Evolutionary conservation across 1,139 yeast species (phyloP).

Genomic region (Yamadazyma mexicana): DNA sequence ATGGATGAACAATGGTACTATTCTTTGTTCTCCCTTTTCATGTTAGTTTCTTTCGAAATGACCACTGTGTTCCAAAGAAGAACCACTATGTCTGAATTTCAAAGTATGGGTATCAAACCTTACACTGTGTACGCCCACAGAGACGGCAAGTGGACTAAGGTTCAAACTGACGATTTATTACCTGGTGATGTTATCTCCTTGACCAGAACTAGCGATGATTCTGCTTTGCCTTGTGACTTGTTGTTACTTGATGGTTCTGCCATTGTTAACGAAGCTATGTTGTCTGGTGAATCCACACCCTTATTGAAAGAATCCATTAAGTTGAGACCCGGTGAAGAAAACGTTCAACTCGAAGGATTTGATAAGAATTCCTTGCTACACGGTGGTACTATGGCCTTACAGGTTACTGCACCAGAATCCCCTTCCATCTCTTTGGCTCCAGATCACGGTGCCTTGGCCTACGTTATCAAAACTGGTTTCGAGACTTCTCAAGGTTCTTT

Average conservation of each 20-base stretch:
- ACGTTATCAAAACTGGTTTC: constrained; percentile 91
- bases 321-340: constrained; percentile 73
- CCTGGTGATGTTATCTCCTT: constrained; percentile 94
- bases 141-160: constrained; percentile 64
- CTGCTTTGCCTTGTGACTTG: constrained; percentile 96
- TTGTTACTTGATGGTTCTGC: constrained; percentile 83
- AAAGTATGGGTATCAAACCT: constrained; percentile 97
- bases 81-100: constrained; percentile 89
- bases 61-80: constrained; percentile 96
- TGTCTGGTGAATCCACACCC: constrained; percentile 98
- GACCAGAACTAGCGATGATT: constrained; percentile 84
- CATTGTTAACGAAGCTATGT: constrained; percentile 96
- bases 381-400: constrained; percentile 97
- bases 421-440: constrained; percentile 64
- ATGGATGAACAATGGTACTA: constrained; percentile 98
- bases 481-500: constrained; percentile 97
- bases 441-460: constrained; percentile 88
- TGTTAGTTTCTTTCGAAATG: constrained; percentile 91
- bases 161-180: constrained; percentile 72
- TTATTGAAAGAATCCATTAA: constrained; percentile 87
- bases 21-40: constrained; percentile 85
- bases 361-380: constrained; percentile 89
- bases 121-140: constrained; percentile 75
- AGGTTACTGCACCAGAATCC: constrained; percentile 69
- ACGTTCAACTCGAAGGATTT: constrained; percentile 70